These are phyloP conservation scores for Talaromyces nanjingensis DNA, from an alignment of 495 filamentous ascomycete genomes.

Conservation along the genomic window DNA sequence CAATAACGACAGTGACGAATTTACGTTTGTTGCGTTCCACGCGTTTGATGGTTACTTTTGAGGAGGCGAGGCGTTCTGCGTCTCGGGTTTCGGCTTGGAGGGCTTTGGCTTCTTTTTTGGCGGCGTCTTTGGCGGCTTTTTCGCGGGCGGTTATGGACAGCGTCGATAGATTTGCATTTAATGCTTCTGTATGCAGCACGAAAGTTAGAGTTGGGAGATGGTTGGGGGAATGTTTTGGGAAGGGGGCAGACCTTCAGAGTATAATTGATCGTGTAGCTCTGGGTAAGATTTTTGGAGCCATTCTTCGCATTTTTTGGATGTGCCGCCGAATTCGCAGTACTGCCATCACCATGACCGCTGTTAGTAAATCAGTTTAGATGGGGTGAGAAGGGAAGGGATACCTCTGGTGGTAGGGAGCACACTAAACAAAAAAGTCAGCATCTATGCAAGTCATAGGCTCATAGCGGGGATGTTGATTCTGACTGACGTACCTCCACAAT, in stretches of 20 bases:
- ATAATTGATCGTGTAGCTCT: conserved; percentile 66
- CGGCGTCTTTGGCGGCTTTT: conserved; percentile 86
- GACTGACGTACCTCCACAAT: conserved; percentile 62
- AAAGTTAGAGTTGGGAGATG: background rate
- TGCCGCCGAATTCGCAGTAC: conserved; percentile 98
- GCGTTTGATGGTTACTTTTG: conserved; percentile 86
- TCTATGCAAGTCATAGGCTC: background rate
- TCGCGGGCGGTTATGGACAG: conserved; percentile 86
- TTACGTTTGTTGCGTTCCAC: conserved; percentile 98
- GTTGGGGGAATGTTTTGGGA: background rate
- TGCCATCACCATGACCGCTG: conserved; percentile 24
- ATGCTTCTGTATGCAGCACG: conserved; percentile 51
- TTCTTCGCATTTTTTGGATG: conserved; percentile 95
- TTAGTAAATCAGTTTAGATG: no score
- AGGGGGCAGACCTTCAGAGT: conserved; percentile 62
- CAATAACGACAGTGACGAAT: conserved; percentile 82
- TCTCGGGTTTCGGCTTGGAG: conserved; percentile 74
- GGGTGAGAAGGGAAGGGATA: conserved; percentile 29
- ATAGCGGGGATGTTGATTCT: background rate
- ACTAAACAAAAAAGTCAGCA: conserved; percentile 42
- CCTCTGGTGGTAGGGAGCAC: conserved; percentile 89
- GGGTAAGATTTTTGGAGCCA: conserved; percentile 78
- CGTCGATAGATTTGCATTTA: conserved; percentile 72
- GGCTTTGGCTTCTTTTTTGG: conserved; percentile 92
- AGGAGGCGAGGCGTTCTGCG: conserved; percentile 64